These are phyloP conservation scores for Biscutella laevigata DNA, from an alignment of 441 rosid genomes.

Conservation along the genomic window DNA sequence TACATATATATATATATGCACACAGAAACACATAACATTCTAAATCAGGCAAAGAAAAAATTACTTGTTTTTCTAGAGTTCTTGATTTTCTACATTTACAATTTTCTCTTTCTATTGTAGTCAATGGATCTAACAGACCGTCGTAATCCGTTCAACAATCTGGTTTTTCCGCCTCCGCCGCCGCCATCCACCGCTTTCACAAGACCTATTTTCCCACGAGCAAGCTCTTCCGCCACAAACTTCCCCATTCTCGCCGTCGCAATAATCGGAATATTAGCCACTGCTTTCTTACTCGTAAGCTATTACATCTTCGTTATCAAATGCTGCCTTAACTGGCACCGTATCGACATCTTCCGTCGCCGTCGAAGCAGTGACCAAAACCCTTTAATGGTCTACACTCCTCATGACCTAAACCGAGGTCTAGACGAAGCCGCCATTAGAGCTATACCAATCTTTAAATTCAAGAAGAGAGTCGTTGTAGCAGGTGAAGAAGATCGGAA, in stretches of 20 bases:
- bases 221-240: slow-evolving; percentile 33
- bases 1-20: slow-evolving; percentile 12
- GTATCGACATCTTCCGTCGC: slow-evolving; percentile 36
- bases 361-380: slow-evolving; percentile 39
- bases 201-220: slow-evolving; percentile 22
- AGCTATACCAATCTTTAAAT: slow-evolving; percentile 45
- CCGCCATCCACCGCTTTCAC: slow-evolving; percentile 8
- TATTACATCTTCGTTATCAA: slow-evolving; percentile 41
- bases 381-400: slow-evolving; percentile 48
- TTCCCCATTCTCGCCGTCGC: slow-evolving; percentile 40
- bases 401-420: slow-evolving; percentile 38
- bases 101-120: background rate
- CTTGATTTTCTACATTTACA: background rate
- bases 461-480: slow-evolving; percentile 23
- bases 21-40: background rate
- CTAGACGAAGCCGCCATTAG: slow-evolving; percentile 43
- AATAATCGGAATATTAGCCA: slow-evolving; percentile 32
- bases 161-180: slow-evolving; percentile 14
- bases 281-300: slow-evolving; percentile 39
- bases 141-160: slow-evolving; percentile 20
- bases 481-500: slow-evolving; percentile 20
- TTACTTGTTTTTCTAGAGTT: background rate
- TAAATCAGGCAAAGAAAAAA: background rate
- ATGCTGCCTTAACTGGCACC: slow-evolving; percentile 44
- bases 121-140: slow-evolving; percentile 24